Evolutionary conservation across 139 green algal genomes (phyloP).

Genomic region (Ettlia oleoabundans): DNA sequence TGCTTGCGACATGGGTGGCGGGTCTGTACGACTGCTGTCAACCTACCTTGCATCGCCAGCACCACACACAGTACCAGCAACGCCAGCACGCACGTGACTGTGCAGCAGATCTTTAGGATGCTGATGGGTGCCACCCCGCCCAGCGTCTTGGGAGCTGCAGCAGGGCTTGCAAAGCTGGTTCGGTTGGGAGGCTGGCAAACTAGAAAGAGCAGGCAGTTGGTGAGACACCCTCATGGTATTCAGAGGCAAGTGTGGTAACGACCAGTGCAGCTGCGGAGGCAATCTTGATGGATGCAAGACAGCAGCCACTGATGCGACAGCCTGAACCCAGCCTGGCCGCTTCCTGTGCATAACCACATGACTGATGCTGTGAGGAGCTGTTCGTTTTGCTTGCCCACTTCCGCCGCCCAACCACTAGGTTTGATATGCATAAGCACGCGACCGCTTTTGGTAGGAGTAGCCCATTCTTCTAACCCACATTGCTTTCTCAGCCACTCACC

Average conservation of each 20-base stretch:
- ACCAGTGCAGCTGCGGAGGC: too few species aligned
- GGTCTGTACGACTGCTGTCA: too few species aligned
- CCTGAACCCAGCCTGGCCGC: too few species aligned
- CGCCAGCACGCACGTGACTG: background rate
- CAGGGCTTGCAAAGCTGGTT: background rate
- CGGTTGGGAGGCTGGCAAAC: too few species aligned
- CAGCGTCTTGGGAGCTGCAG: conserved; percentile 21
- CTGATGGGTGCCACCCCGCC: conserved; percentile 9
- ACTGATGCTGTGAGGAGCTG: background rate
- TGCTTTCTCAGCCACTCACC: background rate
- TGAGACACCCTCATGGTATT: background rate
- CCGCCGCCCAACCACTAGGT: too few species aligned
- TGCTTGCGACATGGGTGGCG: too few species aligned
- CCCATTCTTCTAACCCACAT: background rate
- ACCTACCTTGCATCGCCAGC: conserved; percentile 7
- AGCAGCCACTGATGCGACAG: too few species aligned
- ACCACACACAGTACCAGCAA: background rate
- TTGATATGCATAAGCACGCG: background rate
- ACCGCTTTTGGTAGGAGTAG: background rate
- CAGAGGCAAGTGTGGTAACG: too few species aligned
- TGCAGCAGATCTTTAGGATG: conserved; percentile 1
- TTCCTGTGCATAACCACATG: background rate
- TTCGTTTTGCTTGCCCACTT: too few species aligned
- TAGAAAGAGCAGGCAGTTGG: background rate
- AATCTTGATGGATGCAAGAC: too few species aligned